Conservation (phyloP, 1,139 yeast genomes). For the Petasospora fabianii region DNA sequence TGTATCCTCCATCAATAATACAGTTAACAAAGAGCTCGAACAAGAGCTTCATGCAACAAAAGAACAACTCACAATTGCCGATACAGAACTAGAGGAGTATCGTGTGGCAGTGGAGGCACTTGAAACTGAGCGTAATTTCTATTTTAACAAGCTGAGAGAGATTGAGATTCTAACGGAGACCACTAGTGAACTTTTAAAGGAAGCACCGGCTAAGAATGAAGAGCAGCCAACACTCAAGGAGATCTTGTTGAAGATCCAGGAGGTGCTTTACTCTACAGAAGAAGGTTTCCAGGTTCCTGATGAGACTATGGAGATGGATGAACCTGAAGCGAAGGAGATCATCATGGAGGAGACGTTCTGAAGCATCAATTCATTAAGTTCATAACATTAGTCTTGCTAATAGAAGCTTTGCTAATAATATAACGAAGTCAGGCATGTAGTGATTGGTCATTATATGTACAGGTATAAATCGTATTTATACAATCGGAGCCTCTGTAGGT, state of each 20-base stretch:
- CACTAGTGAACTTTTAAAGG: constrained; percentile 48
- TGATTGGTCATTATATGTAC: constrained; percentile 5
- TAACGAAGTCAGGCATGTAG: not conserved
- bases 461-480: not conserved
- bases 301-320: constrained; percentile 22
- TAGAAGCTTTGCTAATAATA: not conserved
- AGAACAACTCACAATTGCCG: constrained; percentile 38
- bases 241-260: constrained; percentile 61
- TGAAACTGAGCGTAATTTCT: constrained; percentile 80
- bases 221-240: constrained; percentile 35
- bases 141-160: constrained; percentile 83
- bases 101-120: constrained; percentile 53
- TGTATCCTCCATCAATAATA: constrained; percentile 20
- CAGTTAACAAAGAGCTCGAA: constrained; percentile 27
- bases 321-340: constrained; percentile 12
- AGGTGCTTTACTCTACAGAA: constrained; percentile 74
- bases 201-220: constrained; percentile 31
- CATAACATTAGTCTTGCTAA: not conserved
- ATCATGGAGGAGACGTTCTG: constrained; percentile 28
- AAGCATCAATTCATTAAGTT: not conserved
- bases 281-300: constrained; percentile 63
- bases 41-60: constrained; percentile 33
- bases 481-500: constrained; percentile 13
- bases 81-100: constrained; percentile 50
- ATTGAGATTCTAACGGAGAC: constrained; percentile 79